Evolutionary conservation across 495 filamentous ascomycete genomes (phyloP), one percentile per base, ranked within the genome.

Genomic region (Trichoderma parareesei): DNA sequence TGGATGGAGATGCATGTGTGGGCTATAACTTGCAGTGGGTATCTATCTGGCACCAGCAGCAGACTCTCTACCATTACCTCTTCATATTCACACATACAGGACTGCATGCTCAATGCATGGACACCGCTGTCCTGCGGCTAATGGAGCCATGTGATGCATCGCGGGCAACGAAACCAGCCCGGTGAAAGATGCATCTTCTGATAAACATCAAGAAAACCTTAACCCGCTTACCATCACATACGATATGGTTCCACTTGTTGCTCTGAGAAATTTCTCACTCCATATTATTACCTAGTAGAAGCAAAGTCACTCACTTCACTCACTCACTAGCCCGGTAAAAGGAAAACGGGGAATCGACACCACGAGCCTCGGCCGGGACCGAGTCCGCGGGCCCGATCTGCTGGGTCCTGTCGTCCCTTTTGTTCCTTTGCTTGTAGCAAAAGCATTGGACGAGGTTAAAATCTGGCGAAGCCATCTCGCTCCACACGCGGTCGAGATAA

Each of bases 351-450:
- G 3, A 57, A 35, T 57, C 20, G 27, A 35, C 9, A 57, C 10
- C 37, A 27, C 35, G 11, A 11, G 4, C 20, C 53, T 57, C 53
- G 53, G 53, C 53, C 53, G 53, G 53, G 53, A 57, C 53, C 53
- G 53, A 57, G 20, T 57, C 53, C 53, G 53, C 27, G 53, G 53
- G 53, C 27, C 53, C 53, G 53, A 57, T 57, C 53, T 33, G 35
- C 33, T 10, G 53, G 53, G 53, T 57, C 53, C 2, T 57, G 14
- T 37, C 27, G 27, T 27, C 27, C 27, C 27, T 27, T 55, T 37
- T 35, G 20, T 57, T 33, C 5, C 53, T 57, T 27, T 27, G 27
- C 27, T 27, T 27, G 27, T 0, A 27, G 27, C 2, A 27, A 2
- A 27, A 27, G 27, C 27, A 11, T 11, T 41, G 40, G 6, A 11